Base-by-base conservation (phyloP, 2,329 filamentous ascomycete genomes). In the Mycosphaerella sp. region DNA sequence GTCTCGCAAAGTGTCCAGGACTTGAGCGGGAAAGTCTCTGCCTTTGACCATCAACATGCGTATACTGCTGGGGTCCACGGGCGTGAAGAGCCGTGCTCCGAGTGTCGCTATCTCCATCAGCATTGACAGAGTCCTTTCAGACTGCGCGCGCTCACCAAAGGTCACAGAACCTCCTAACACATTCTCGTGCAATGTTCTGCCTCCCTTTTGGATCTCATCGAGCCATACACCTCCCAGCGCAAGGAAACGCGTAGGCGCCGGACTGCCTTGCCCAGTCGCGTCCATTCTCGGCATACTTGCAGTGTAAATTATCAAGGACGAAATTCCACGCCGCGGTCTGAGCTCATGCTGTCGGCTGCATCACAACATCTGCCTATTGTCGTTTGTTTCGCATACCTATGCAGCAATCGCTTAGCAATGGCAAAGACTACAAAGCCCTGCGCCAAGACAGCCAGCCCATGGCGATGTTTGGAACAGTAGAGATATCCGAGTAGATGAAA, bases 171-270 rank as follows among this genome's bases (percentile, higher is more conserved):
- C 63, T 17, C 64, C 64, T 2, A 62, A 49, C 5, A 65, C 53
- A 45, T 64, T 56, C 9, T 46, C 17, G 21, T 57, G 45, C 9
- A 55, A 45, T 6, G 48, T 45, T 23, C 59, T 14, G 42, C 54
- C 60, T 4, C 45, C 53, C 8, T 49, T 56, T 21, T 57, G 56
- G 8, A 67, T 66, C 42, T 65, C 64, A 45, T 67, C 65, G 1
- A 67, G 59, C 65, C 65, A 67, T 11, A 66, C 60, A n/a, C 64
- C 64, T 11, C 61, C 61, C 17, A 61, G 52, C 1, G 61, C 48
- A 14, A 62, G 42, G 17, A 63, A 61, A 12, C 40, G 29, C 23
- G 26, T n/a, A 17, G 42, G 34, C 10, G 34, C 34, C 12, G 34
- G 34, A 29, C 26, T 29, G 26, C 6, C 26, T 29, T 29, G 26